phyloP scores from a whole-genome alignment of 441 rosid genomes.

The Populus hybrid region DNA sequence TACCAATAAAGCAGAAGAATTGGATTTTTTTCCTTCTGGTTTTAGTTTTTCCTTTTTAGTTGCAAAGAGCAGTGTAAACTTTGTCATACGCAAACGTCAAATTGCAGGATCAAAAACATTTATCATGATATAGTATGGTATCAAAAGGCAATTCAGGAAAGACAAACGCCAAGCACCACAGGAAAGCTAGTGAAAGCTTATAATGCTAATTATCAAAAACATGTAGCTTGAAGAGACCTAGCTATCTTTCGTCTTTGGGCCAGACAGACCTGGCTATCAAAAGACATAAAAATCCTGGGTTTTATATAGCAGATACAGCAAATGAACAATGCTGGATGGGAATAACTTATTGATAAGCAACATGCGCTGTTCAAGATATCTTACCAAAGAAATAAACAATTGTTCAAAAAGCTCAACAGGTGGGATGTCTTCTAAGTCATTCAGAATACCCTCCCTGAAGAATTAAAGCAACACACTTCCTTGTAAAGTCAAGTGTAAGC shows the following conservation, averaged over 20 bases:
- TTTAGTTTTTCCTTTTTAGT: neutral
- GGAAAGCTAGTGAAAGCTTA: neutral
- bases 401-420: constrained; percentile 76
- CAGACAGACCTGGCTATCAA: neutral
- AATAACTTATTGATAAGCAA: neutral
- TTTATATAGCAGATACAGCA: neutral
- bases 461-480: constrained; percentile 20
- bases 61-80: neutral
- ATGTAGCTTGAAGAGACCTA: neutral
- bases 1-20: neutral
- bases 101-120: neutral
- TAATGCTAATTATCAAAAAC: neutral
- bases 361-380: constrained; percentile 14
- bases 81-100: neutral
- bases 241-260: neutral
- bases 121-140: neutral
- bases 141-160: neutral
- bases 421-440: constrained; percentile 67
- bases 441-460: constrained; percentile 83
- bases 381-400: constrained; percentile 77
- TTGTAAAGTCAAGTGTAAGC: constrained; percentile 15
- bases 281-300: neutral
- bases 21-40: neutral
- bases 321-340: neutral
- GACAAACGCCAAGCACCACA: neutral